Base-by-base conservation (phyloP, 2,329 filamentous ascomycete species). In the Torrubiella hemipterigena region DNA sequence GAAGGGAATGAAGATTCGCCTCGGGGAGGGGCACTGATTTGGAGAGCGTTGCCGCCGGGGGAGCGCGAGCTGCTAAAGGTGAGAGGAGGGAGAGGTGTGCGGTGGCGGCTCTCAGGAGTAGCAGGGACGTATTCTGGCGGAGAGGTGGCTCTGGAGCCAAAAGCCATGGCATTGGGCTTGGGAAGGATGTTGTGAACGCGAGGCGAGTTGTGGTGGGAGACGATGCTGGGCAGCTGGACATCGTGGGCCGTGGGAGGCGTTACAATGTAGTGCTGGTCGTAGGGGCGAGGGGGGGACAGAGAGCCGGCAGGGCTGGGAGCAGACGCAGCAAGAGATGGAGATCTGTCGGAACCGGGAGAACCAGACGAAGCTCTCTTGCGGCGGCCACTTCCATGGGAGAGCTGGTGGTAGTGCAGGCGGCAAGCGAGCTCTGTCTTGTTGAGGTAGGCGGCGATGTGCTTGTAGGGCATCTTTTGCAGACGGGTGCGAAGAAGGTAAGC, bases 381-480 rank as follows among this genome's bases (percentile, higher is more conserved):
- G 46, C 81, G 77, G 59, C 81, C 83, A 61, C 73, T 83, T 36
- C 81, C 81, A 51, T 86, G 82, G 41, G 79, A 85, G 40, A 91
- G 69, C 50, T 91, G 83, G 49, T 93, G 83, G 52, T 84, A 89
- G 57, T 91, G 84, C 39, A 93, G 70, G 40, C 84, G 82, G 59
- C 83, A 93, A 29, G 83, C 83, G 37, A 91, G 66, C 60, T 91
- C 83, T 1, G 83, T 91, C 65, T 91, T 93, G 59, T 86, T 84
- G 43, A 91, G 63, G 46, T 87, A 79, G 36, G 78, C 73, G 36
- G 83, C 83, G 50, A 91, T 91, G 52, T 89, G 81, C 66, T 89
- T 91, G 59, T 91, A 91, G 1, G 83, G 83, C 76, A 89, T 85
- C 60, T 89, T 89, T 48, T 87, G 81, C 47, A 83, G 72, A 36